Evolutionary conservation across 1,139 yeast species (phyloP), one percentile per base, ranked within the genome.

Genomic region (Pichia sp.): DNA sequence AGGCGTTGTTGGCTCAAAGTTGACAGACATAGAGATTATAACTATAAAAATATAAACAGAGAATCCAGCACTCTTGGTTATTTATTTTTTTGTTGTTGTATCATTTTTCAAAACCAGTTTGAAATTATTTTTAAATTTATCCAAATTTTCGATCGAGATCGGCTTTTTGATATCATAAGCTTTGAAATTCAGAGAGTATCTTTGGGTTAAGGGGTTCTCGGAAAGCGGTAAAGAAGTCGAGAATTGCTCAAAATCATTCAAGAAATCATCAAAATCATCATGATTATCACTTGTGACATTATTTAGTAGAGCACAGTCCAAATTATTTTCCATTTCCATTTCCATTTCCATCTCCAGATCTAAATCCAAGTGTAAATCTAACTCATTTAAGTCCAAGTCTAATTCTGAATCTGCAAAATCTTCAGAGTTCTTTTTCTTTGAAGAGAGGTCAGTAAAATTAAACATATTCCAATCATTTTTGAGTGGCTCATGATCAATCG

Each of bases 121-220:
- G 55, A 92, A 67, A 52, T 81, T 79, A 51, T 84, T 95, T 49
- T 72, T 72, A 59, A 87, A 90, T 60, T 81, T 84, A 45, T 71
- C 37, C 29, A 49, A 37, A 4, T 31, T 6, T 10, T 44, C 43
- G 1, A 42, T 10, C 6, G 48, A 29, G 6, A 47, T 27, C 6
- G 53, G 52, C 27, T 40, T 41, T 28, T 37, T 36, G 27, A 27
- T 7, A 42, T 56, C 59, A 40, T 55, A 51, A 29, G 53, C 48
- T 49, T 56, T 58, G 41, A 57, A 58, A 11, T 56, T 54, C 28
- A 58, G 37, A 1, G 60, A 56, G 39, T 51, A 58, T 16, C 23
- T 16, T 16, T 16, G 23, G 23, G 23, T 16, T 16, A 16, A 16
- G 23, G 23, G 23, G 23, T 16, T 16, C 23, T 16, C 23, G 23